Base-by-base conservation (phyloP, 768 basidiomycete species). In the Tulasnella sp. region DNA sequence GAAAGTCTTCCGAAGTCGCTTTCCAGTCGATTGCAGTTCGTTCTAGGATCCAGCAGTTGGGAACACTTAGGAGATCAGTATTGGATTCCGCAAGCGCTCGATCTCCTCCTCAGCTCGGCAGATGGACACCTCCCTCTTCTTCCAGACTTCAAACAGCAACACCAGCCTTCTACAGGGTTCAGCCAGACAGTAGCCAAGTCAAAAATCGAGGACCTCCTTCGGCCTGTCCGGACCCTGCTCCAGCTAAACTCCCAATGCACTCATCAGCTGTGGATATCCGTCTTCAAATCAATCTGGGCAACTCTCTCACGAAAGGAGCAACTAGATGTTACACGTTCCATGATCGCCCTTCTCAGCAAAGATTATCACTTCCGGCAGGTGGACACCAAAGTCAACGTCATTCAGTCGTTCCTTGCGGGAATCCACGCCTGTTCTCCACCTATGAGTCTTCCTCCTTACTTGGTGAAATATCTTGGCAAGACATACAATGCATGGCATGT, bases 401-500 rank as follows among this genome's bases (percentile, higher is more conserved):
- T 99, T 71, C 93, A 98, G 84, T 96, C 96, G 0, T 88, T 99
- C 39, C 91, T 99, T 34, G 89, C 90, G 27, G 95, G 95, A 1
- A 88, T 94, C 58, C 91, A 94, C 56, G 90, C 92, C n/a, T 98
- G 97, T 84, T 90, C 88, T 10, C 95, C 97, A 7, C 89, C 93
- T 0, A 92, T 98, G 89, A 91, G 90, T 40, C 88, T 99, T 2
- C 98, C 98, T 10, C 97, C 98, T 16, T 94, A 97, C 83, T 90
- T 99, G 46, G 89, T 98, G 82, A 98, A 98, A 84, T 99, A 96
- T 84, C 91, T 99, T 44, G 95, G 94, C 24, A 98, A 98, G 86
- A 95, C 95, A 0, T 99, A 94, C 85, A 92, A 95, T 52, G 94
- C 94, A n/a, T 99, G 97, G 97, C 94, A 98, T 84, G 90, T 93